These are phyloP conservation scores for Lentinula boryana DNA, from an alignment of 768 basidiomycete species.

Conservation along the genomic window DNA sequence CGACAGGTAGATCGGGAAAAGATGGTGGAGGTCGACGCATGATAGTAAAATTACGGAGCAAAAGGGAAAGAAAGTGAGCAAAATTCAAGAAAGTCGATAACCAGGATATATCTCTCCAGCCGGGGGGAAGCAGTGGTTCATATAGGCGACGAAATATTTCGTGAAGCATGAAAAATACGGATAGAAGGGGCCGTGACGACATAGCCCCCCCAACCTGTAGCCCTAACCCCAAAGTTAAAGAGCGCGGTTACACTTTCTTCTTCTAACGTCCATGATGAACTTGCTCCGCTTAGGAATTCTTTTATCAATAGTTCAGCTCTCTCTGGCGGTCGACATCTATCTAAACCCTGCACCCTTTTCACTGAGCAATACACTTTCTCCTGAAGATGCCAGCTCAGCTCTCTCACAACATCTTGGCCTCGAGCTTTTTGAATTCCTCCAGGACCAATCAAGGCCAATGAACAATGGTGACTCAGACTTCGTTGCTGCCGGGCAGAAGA, in stretches of 20 bases:
- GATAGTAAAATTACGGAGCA: constrained; percentile 11
- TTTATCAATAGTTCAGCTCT: constrained; percentile 28
- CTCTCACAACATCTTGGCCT: constrained; percentile 70
- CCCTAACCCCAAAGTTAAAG: background rate
- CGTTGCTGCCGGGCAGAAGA: constrained; percentile 48
- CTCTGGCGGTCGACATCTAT: constrained; percentile 53
- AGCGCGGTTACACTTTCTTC: background rate
- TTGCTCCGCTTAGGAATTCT: constrained; percentile 12
- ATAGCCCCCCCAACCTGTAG: background rate
- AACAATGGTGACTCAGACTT: constrained; percentile 33
- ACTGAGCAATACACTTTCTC: constrained; percentile 34
- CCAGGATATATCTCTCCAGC: background rate
- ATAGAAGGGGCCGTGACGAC: background rate
- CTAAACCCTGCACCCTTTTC: constrained; percentile 39
- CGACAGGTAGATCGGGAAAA: constrained; percentile 34
- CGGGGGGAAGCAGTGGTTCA: background rate
- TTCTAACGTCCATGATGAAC: background rate
- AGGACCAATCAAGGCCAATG: constrained; percentile 22
- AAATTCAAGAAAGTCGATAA: too few relatives aligned
- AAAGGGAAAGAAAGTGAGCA: constrained; percentile 1
- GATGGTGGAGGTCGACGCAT: background rate
- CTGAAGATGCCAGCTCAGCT: constrained; percentile 50
- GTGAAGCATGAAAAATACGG: background rate
- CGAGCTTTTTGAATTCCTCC: constrained; percentile 53
- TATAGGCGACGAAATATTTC: background rate